phyloP scores from a whole-genome alignment of 169 alveolate species.

The Eimeria falciformis region DNA sequence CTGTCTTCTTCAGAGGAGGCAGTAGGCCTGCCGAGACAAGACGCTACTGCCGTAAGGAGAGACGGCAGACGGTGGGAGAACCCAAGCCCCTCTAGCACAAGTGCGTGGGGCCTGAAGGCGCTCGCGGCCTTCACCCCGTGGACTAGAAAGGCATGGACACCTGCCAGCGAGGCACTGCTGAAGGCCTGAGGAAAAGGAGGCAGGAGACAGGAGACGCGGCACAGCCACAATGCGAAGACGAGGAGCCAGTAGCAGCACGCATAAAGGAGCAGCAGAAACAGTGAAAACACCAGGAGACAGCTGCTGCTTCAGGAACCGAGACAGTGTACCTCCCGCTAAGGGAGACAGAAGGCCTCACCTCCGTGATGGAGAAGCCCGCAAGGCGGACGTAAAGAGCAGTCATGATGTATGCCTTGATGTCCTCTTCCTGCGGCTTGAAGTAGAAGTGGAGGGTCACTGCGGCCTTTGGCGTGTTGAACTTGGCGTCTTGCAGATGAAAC shows the following conservation, averaged over 20 bases:
- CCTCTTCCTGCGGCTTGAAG: neutral
- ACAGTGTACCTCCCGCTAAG: too few species aligned
- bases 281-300: too few species aligned
- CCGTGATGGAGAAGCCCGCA: slow-evolving; percentile 7
- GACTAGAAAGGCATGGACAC: neutral
- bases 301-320: too few species aligned
- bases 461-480: slow-evolving; percentile 5
- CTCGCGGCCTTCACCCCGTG: neutral
- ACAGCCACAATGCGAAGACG: too few species aligned
- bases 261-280: neutral
- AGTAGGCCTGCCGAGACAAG: neutral
- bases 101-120: neutral
- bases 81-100: slow-evolving; percentile 34
- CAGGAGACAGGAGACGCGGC: neutral
- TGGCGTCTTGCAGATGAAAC: slow-evolving; percentile 43
- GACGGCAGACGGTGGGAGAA: neutral
- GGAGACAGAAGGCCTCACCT: slow-evolving; percentile 45
- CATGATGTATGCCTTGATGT: slow-evolving; percentile 9
- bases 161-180: neutral
- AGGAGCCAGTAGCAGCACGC: neutral
- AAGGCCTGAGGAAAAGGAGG: slow-evolving; percentile 28
- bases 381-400: slow-evolving; percentile 22
- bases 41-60: neutral
- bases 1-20: neutral
- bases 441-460: slow-evolving; percentile 37